These are phyloP conservation scores for Pueraria montana DNA, from an alignment of 306 rosid species.

Conservation along the genomic window DNA sequence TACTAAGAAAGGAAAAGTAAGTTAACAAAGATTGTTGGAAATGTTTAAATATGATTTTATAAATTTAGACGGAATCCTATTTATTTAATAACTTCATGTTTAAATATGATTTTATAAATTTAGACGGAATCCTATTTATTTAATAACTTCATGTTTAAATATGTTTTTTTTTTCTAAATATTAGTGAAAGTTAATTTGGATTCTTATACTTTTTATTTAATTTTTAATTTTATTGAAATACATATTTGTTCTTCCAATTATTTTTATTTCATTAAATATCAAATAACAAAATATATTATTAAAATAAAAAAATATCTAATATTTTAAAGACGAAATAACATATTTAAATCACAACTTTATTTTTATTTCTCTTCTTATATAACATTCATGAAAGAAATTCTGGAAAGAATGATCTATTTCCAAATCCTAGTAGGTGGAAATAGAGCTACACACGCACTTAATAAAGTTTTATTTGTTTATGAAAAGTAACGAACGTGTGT, in stretches of 20 bases:
- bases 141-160: neutral
- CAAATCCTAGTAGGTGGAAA: neutral
- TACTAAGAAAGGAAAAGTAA: no score
- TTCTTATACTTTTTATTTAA: neutral
- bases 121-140: neutral
- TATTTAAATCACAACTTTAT: neutral
- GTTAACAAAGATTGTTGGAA: neutral
- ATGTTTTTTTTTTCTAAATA: neutral
- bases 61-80: neutral
- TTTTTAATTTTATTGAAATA: neutral
- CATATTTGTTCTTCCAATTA: neutral
- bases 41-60: neutral
- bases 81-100: neutral
- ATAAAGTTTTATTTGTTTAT: conserved; percentile 2
- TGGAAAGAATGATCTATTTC: neutral
- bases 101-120: neutral
- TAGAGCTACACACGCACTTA: neutral
- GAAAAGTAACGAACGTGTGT: neutral
- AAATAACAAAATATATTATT: neutral
- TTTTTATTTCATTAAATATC: neutral
- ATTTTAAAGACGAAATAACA: neutral
- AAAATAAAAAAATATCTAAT: neutral
- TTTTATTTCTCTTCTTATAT: conserved; percentile 1
- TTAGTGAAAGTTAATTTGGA: no score
- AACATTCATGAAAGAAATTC: neutral